Evolutionary conservation across 176 grass and related monocot genomes (phyloP).

Genomic region (Puya raimondii): DNA sequence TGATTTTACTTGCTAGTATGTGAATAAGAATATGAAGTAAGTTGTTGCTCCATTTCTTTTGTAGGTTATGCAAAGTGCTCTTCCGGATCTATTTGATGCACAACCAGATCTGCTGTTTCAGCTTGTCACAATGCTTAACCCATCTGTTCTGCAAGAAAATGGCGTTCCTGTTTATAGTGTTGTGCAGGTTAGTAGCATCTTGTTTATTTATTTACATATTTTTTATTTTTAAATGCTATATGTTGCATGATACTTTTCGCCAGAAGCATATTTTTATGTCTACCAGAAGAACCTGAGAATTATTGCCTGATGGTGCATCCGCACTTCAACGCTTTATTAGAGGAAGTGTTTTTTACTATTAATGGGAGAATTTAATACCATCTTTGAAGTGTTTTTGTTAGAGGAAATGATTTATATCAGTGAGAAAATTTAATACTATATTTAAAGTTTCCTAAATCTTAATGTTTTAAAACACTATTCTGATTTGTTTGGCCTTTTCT

Average conservation of each 20-base stretch:
- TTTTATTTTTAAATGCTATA: background rate
- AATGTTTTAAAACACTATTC: background rate
- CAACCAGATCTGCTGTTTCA: conserved; percentile 94
- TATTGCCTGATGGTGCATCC: no score
- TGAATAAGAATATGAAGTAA: background rate
- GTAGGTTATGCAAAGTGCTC: conserved; percentile 74
- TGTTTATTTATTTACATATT: background rate
- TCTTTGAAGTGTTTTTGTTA: no score
- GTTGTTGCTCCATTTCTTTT: background rate
- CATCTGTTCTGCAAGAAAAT: conserved; percentile 63
- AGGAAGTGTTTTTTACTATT: no score
- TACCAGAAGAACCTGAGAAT: no score
- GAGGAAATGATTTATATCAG: background rate
- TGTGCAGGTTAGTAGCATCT: conserved; percentile 50
- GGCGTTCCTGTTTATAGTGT: conserved; percentile 83
- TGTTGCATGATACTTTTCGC: no score
- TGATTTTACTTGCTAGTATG: background rate
- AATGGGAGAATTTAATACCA: no score
- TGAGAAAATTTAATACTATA: background rate
- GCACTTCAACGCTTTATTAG: no score
- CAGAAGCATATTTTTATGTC: no score
- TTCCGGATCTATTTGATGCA: conserved; percentile 88
- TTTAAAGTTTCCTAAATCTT: background rate
- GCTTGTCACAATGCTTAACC: conserved; percentile 95
- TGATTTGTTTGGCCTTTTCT: conserved; percentile 5